Evolutionary conservation across 371 early-diverging fungal species (phyloP).

Genomic region (Mortierella sp.): DNA sequence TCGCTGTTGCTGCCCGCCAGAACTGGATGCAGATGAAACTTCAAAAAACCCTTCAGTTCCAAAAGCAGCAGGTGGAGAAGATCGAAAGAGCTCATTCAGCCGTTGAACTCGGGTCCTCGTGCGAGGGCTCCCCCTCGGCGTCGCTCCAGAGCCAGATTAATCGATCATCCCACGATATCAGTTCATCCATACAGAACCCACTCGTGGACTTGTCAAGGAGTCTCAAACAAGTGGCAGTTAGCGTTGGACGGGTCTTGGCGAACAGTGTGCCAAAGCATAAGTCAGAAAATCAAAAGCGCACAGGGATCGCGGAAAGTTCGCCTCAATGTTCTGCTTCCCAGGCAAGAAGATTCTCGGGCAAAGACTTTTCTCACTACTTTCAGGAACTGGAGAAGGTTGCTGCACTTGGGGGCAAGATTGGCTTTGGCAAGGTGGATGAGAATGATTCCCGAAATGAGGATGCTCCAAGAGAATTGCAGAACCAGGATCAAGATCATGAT

Average conservation of each 20-base stretch:
- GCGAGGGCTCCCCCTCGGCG: neutral
- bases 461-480: neutral
- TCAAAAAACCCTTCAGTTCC: slow-evolving; percentile 43
- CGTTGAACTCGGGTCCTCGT: neutral
- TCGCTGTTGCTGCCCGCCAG: slow-evolving; percentile 50
- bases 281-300: neutral
- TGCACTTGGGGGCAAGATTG: slow-evolving; percentile 36
- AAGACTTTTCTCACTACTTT: slow-evolving; percentile 42
- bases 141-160: neutral
- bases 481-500: neutral
- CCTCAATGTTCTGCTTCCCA: neutral
- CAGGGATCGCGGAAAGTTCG: neutral
- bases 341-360: slow-evolving; percentile 10
- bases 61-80: slow-evolving; percentile 43
- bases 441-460: slow-evolving; percentile 1
- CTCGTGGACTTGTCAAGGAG: slow-evolving; percentile 39
- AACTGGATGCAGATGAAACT: slow-evolving; percentile 51
- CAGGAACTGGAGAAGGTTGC: slow-evolving; percentile 51
- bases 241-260: slow-evolving; percentile 46
- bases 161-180: neutral
- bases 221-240: slow-evolving; percentile 48
- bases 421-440: slow-evolving; percentile 14
- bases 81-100: slow-evolving; percentile 29
- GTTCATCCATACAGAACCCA: slow-evolving; percentile 12
- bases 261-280: slow-evolving; percentile 6